Evolutionary conservation across 768 basidiomycete species (phyloP).

Genomic region (Pleurotus ostreatus): DNA sequence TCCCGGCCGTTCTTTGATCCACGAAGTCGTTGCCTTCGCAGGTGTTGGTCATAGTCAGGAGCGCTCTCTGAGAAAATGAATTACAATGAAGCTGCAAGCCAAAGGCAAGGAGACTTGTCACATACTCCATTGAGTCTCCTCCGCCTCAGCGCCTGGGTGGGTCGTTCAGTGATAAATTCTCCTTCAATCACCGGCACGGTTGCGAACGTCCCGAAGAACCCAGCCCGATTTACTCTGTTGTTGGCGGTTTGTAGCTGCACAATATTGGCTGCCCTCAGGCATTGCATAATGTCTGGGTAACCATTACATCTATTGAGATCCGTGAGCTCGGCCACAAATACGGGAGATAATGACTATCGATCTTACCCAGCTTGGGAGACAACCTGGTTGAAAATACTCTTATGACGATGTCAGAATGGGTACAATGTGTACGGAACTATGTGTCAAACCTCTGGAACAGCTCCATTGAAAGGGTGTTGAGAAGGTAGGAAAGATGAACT

Average conservation of each 20-base stretch:
- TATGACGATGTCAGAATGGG: too few relatives aligned
- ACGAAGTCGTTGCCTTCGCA: conserved; percentile 23
- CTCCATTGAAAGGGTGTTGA: conserved; percentile 25
- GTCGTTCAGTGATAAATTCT: conserved; percentile 18
- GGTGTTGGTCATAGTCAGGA: conserved; percentile 19
- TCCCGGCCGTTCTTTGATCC: conserved; percentile 9
- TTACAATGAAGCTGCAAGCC: too few relatives aligned
- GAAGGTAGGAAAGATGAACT: conserved; percentile 24
- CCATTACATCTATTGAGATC: conserved; percentile 13
- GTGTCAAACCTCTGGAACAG: too few relatives aligned
- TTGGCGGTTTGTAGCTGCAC: conserved; percentile 19
- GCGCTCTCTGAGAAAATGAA: conserved; percentile 6
- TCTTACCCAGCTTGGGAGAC: too few relatives aligned
- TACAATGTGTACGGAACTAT: too few relatives aligned
- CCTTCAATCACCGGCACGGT: conserved; percentile 31
- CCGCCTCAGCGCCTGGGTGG: not conserved
- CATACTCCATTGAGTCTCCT: not conserved
- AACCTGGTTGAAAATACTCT: too few relatives aligned
- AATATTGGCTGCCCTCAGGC: conserved; percentile 14
- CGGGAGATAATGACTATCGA: too few relatives aligned
- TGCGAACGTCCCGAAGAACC: conserved; percentile 22
- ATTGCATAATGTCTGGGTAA: conserved; percentile 4
- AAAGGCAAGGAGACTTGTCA: too few relatives aligned
- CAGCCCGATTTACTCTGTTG: conserved; percentile 13
- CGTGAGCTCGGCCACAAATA: too few relatives aligned